A percentile compares a stretch with the other conserved stretches of the same genome.
Evolutionary conservation across 2,329 filamentous ascomycete species (phyloP).

Genomic region (Hypoxylon sp.): DNA sequence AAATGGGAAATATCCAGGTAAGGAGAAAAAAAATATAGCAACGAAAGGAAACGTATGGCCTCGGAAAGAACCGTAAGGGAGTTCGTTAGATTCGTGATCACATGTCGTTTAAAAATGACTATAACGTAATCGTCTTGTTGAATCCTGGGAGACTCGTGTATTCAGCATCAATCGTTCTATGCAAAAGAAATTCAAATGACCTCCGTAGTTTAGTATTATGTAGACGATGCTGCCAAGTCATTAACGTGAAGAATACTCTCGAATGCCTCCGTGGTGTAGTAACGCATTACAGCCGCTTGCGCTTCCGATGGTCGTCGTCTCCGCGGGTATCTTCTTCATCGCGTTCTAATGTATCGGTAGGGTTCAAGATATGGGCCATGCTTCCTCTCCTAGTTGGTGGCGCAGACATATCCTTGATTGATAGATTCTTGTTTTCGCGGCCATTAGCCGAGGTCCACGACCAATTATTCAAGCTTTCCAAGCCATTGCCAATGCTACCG

Average conservation of each 20-base stretch:
- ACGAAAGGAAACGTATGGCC: constrained; percentile 26
- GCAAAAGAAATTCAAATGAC: constrained; percentile 36
- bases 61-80: constrained; percentile 22
- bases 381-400: constrained; percentile 69
- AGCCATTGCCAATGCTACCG: constrained; percentile 60
- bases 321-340: constrained; percentile 67
- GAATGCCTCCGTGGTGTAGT: constrained; percentile 8
- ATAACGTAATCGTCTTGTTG: constrained; percentile 33
- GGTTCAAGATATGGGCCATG: constrained; percentile 73
- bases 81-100: constrained; percentile 39
- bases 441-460: constrained; percentile 64
- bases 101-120: constrained; percentile 35
- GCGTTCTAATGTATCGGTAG: constrained; percentile 66
- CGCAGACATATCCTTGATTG: constrained; percentile 66
- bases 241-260: constrained; percentile 25
- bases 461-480: constrained; percentile 63
- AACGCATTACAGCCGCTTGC: constrained; percentile 67
- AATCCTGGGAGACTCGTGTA: constrained; percentile 42
- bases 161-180: constrained; percentile 41
- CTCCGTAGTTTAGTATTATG: constrained; percentile 40
- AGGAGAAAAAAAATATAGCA: constrained; percentile 16
- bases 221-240: constrained; percentile 36
- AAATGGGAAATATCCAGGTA: constrained; percentile 28
- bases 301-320: constrained; percentile 69
- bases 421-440: constrained; percentile 63